These are phyloP conservation scores for Coemansia sp. DNA, from an alignment of 192 early-diverging fungal species.

Conservation along the genomic window DNA sequence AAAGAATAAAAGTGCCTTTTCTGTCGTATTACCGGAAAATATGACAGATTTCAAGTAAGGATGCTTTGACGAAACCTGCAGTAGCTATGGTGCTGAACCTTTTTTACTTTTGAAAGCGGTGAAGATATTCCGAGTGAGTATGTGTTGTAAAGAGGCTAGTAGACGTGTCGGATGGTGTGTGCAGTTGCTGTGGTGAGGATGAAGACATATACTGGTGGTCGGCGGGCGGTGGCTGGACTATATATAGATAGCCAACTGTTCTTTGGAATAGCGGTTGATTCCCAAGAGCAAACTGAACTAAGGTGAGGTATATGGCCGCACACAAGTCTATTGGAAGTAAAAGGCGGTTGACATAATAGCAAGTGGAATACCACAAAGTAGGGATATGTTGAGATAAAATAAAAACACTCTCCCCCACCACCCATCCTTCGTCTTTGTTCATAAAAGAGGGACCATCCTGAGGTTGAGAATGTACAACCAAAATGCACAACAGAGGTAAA, in stretches of 20 bases:
- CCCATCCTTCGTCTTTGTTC: too few relatives aligned
- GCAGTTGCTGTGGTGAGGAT: background rate
- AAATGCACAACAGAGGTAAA: background rate
- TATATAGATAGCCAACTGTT: background rate
- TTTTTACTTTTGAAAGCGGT: background rate
- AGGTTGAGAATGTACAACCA: background rate
- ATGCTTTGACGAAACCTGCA: too few relatives aligned
- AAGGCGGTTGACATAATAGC: background rate
- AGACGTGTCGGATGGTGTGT: background rate
- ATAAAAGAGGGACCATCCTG: constrained; percentile 2
- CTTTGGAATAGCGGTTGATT: background rate
- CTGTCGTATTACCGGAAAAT: background rate
- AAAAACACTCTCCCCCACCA: background rate
- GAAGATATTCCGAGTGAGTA: background rate
- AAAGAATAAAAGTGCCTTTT: background rate
- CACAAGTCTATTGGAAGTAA: too few relatives aligned
- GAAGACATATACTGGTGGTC: background rate
- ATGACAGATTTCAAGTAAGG: too few relatives aligned
- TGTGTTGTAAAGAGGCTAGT: background rate
- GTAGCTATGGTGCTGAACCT: too few relatives aligned
- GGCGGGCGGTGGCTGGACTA: background rate
- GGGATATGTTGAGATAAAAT: background rate
- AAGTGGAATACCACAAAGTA: background rate
- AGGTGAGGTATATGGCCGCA: too few relatives aligned
- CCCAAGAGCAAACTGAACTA: too few relatives aligned